These are phyloP conservation scores for Gleditsia sinensis DNA, from an alignment of 306 rosid species.

Conservation along the genomic window DNA sequence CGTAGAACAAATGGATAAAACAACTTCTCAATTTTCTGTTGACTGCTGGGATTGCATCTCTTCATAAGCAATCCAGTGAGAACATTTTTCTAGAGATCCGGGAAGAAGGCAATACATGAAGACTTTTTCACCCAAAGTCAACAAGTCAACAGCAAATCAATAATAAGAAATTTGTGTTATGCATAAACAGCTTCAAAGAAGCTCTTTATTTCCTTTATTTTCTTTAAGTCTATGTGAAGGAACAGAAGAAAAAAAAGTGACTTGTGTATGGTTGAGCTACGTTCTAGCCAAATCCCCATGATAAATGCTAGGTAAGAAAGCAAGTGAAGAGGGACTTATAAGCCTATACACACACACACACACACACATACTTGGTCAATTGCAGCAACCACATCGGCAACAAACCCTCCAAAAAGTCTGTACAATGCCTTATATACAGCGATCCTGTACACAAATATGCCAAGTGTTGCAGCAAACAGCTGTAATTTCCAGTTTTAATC, in stretches of 20 bases:
- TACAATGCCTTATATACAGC: slow-evolving; percentile 99
- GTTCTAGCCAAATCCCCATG: neutral
- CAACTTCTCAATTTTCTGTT: slow-evolving; percentile 8
- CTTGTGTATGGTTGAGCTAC: neutral
- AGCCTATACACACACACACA: neutral
- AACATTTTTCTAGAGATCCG: neutral
- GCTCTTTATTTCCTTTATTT: neutral
- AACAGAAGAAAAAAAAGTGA: neutral
- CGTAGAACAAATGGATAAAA: slow-evolving; percentile 3
- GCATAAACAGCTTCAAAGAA: neutral
- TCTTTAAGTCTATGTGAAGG: neutral
- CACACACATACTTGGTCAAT: slow-evolving; percentile 76
- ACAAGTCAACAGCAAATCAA: neutral
- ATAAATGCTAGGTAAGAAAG: neutral
- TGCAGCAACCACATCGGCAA: slow-evolving; percentile 98
- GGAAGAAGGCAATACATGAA: neutral
- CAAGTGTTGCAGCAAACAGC: slow-evolving; percentile 24
- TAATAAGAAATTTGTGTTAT: neutral
- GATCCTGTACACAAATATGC: slow-evolving; percentile 65
- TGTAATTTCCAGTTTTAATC: slow-evolving; percentile 15
- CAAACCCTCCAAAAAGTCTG: slow-evolving; percentile 93
- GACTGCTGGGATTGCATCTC: neutral
- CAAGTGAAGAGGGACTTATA: neutral
- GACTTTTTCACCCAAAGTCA: slow-evolving; percentile 11
- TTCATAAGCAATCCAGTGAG: slow-evolving; percentile 14